Evolutionary conservation across 345 rosid genomes (phyloP).

Genomic region (Jatropha curcas): DNA sequence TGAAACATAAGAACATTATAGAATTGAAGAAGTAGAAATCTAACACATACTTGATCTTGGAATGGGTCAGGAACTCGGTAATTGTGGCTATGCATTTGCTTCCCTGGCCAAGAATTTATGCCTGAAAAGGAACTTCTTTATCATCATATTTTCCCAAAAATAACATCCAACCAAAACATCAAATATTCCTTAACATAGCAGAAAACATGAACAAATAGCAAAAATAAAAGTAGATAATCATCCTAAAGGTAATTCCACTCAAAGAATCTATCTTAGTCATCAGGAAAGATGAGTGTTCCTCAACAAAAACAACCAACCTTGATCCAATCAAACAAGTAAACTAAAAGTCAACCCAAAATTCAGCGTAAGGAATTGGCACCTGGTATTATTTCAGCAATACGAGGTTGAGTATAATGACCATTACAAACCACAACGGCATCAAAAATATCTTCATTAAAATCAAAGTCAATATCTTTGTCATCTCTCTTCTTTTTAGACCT

Average conservation of each 20-base stretch:
- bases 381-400: slow-evolving; percentile 57
- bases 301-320: too few relatives aligned
- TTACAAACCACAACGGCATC: slow-evolving; percentile 77
- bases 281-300: too few relatives aligned
- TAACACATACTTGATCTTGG: slow-evolving; percentile 55
- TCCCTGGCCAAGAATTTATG: slow-evolving; percentile 80
- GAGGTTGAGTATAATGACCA: slow-evolving; percentile 71
- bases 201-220: background rate
- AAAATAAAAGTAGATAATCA: too few relatives aligned
- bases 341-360: background rate
- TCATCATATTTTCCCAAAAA: background rate
- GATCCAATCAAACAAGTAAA: background rate
- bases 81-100: slow-evolving; percentile 84
- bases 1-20: background rate
- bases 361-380: slow-evolving; percentile 34
- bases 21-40: slow-evolving; percentile 22
- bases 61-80: slow-evolving; percentile 66
- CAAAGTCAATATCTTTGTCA: background rate
- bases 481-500: slow-evolving; percentile 37
- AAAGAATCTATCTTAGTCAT: too few relatives aligned
- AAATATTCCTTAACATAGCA: background rate
- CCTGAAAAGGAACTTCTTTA: slow-evolving; percentile 37
- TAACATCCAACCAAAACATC: background rate
- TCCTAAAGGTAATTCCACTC: too few relatives aligned
- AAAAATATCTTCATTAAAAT: slow-evolving; percentile 40